Evolutionary conservation across 208 protist species (phyloP).

Genomic region (Zelonia costaricensis): DNA sequence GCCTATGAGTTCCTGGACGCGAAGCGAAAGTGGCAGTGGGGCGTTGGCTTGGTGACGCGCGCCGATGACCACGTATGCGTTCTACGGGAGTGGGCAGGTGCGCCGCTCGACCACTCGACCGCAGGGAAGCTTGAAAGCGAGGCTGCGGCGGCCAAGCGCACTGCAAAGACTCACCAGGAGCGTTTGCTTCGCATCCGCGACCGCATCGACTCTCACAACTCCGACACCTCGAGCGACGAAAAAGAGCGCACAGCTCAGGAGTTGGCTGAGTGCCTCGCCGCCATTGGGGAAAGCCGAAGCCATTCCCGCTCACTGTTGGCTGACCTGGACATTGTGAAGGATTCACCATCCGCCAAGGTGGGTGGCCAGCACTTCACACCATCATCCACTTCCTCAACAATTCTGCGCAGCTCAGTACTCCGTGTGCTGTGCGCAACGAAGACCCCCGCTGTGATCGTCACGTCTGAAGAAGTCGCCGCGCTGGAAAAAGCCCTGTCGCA

Average conservation of each 20-base stretch:
- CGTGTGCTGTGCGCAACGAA: background rate
- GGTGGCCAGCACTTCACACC: slow-evolving; percentile 10
- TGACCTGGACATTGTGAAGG: slow-evolving; percentile 7
- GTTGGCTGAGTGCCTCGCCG: slow-evolving; percentile 20
- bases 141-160: slow-evolving; percentile 10
- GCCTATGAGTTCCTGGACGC: slow-evolving; percentile 28
- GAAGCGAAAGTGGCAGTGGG: slow-evolving; percentile 23
- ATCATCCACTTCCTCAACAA: background rate
- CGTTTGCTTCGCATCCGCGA: slow-evolving; percentile 20
- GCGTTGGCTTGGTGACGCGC: slow-evolving; percentile 11
- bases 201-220: slow-evolving; percentile 10
- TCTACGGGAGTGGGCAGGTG: slow-evolving; percentile 13
- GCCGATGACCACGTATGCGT: slow-evolving; percentile 22
- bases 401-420: slow-evolving; percentile 25
- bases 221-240: slow-evolving; percentile 6
- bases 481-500: background rate
- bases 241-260: slow-evolving; percentile 16
- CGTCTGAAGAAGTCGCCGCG: slow-evolving; percentile 16
- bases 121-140: slow-evolving; percentile 10
- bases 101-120: slow-evolving; percentile 3
- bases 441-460: slow-evolving; percentile 3
- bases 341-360: background rate
- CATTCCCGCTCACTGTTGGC: slow-evolving; percentile 16
- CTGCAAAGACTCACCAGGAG: slow-evolving; percentile 16
- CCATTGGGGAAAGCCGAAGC: slow-evolving; percentile 20